Base-by-base conservation (phyloP, 176 grass and related monocot species). In the Zea luxurians region DNA sequence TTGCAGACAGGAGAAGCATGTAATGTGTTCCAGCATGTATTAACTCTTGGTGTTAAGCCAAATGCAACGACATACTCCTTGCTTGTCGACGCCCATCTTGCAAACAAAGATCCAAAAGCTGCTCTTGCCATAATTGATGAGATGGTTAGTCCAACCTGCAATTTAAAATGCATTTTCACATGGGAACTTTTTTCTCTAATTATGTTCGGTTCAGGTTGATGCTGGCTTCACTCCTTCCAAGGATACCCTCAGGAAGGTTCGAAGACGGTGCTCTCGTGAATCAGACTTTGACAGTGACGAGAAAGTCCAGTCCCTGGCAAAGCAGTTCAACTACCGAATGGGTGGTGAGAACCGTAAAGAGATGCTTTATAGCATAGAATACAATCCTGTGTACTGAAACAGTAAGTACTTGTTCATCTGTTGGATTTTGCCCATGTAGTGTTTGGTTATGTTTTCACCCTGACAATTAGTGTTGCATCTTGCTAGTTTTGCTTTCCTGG, bases 201-300 rank as follows among this genome's bases (percentile, higher is more conserved):
- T 52, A 81, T 71, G 65, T 81, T 79, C 40, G 52, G 36, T 78
- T 65, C 81, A 99, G 96, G 83, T 96, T 27, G 82, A 93, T 78
- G 90, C 76, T 12, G 96, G 96, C 45, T 93, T 93, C 68, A 79
- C 80, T 55, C 92, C 96, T 69, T 83, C 90, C 65, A 99, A 99
- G 83, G 87, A 91, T 69, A 89, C 45, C 9, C 83, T 95, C 52
- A 99, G 77, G 88, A 99, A 91, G 86, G 67, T 91, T 41, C 76
- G 82, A 80, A 95, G 92, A 87, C 82, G 96, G 21, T 99, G 88
- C 81, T 95, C 92, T 37, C 96, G 90, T 67, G 92, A 95, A 86
- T 92, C 85, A 68, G 90, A 99, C 66, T 82, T 87, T 66, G 86
- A 91, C 41, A 88, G 86, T 57, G 83, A 93, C 0, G 90, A 83